Evolutionary conservation across 805 yeast species (phyloP).

Genomic region (Candida silvatica): DNA sequence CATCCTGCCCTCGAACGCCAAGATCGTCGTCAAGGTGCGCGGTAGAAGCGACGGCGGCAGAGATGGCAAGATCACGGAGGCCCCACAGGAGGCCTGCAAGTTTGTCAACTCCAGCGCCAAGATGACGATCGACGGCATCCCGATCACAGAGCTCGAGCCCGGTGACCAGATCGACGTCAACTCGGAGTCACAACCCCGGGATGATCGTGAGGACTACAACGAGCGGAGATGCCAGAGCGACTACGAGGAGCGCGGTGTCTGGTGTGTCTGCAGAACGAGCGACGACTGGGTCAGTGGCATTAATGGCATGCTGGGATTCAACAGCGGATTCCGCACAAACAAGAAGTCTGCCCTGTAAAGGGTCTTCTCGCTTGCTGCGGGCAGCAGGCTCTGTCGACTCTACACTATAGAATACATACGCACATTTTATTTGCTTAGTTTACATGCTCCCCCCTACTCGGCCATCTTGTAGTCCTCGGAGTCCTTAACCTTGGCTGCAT

Average conservation of each 20-base stretch:
- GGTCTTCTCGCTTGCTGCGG: neutral
- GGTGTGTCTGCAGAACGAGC: constrained; percentile 78
- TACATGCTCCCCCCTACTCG: neutral
- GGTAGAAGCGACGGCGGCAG: constrained; percentile 31
- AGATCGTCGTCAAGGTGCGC: constrained; percentile 54
- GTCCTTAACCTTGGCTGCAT: constrained; percentile 23
- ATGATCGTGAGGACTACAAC: neutral
- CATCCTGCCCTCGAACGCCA: constrained; percentile 70
- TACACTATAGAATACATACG: neutral
- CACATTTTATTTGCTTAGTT: neutral
- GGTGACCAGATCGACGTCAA: constrained; percentile 78
- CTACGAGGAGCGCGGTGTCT: constrained; percentile 42
- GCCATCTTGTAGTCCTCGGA: constrained; percentile 13
- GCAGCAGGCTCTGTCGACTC: neutral
- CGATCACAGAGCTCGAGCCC: constrained; percentile 54
- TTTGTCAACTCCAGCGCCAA: constrained; percentile 30
- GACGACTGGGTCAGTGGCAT: constrained; percentile 91
- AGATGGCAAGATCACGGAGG: constrained; percentile 7
- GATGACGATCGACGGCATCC: constrained; percentile 77
- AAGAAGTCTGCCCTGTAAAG: neutral
- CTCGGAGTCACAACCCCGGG: constrained; percentile 56
- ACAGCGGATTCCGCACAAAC: constrained; percentile 56
- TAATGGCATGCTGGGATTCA: constrained; percentile 82
- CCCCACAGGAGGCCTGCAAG: neutral
- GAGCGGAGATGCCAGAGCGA: neutral